Base-by-base conservation (phyloP, 83 land plant genomes). In the Larix sibirica region DNA sequence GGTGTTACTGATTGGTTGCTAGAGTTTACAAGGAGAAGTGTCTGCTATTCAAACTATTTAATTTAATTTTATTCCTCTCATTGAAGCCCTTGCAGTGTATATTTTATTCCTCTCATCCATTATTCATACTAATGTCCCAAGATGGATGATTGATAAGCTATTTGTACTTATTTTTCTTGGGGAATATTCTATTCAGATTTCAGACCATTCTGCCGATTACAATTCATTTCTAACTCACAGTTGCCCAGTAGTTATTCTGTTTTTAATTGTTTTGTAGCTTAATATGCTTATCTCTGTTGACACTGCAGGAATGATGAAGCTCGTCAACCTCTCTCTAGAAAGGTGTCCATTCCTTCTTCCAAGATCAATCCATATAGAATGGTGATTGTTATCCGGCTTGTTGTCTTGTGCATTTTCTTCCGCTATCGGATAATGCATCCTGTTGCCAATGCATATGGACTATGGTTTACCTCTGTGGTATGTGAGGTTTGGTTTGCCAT, bases 401-500 rank as follows among this genome's bases (percentile, higher is more conserved):
- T 86, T 31, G 83, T 89, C 26, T 60, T 90, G 9, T 80, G 85
- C 4, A 66, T 90, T 44, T 90, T 90, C 81, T 80, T 90, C 47
- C 91, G 88, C 42, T 90, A 90, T 80, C 89, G 92, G 3, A 84
- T 90, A 28, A 85, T 83, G 42, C 76, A 90, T 71, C 92, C 92
- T n/a, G 92, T 90, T 26, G 59, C 33, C 14, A 83, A 83, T 81
- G 92, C 92, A 16, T 90, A 56, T 83, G 89, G 85, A 18, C 79
- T 90, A 62, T 90, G 92, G 92, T 59, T 90, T n/a, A 86, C 85
- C 44, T 90, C 92, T 54, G 90, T 90, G 47, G 66, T 88, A n/a
- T 90, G 91, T 70, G 91, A 90, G 81, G 83, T 90, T 42, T 90
- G 92, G 92, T 90, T 90, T 81, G 92, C 92, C n/a, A 31, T 90